A percentile compares a stretch with the other conserved stretches of the same genome.
Evolutionary conservation across 73 alveolate genomes (phyloP).

Genomic region (Breviolum minutum): DNA sequence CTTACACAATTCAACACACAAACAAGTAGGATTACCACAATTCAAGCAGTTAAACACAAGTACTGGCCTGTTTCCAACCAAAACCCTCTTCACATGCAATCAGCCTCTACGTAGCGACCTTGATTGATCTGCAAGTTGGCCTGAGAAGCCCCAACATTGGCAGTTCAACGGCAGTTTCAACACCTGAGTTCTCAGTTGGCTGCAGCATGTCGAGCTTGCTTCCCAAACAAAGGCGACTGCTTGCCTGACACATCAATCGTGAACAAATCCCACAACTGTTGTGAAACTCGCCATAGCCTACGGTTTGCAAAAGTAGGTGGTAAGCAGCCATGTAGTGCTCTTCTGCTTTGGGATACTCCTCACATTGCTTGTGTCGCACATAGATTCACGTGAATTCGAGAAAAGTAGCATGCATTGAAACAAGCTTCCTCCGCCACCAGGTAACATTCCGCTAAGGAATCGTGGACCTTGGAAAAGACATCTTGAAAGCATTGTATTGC

Average conservation of each 20-base stretch:
- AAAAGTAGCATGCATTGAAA: not conserved
- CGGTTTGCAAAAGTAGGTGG: slow-evolving; percentile 65
- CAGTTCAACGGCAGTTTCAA: not conserved
- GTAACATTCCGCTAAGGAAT: slow-evolving; percentile 92
- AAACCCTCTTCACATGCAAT: not conserved
- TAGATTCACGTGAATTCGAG: not conserved
- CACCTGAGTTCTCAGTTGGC: not conserved
- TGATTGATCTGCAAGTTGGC: slow-evolving; percentile 68
- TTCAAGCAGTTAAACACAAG: not conserved
- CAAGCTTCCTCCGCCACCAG: slow-evolving; percentile 22
- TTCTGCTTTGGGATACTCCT: slow-evolving; percentile 77
- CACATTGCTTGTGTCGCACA: not conserved
- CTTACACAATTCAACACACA: no score
- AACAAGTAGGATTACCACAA: no score
- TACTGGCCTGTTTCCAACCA: not conserved
- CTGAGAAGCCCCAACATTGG: not conserved
- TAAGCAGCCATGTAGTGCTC: slow-evolving; percentile 81
- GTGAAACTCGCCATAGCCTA: slow-evolving; percentile 4
- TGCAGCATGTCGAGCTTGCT: slow-evolving; percentile 91
- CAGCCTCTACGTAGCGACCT: slow-evolving; percentile 68
- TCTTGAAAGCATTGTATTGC: not conserved
- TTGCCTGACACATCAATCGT: not conserved
- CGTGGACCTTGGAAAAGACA: slow-evolving; percentile 30
- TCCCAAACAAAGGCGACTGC: slow-evolving; percentile 83
- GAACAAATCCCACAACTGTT: not conserved